Evolutionary conservation across 495 filamentous ascomycete genomes (phyloP).

Genomic region (Podospora didyma): DNA sequence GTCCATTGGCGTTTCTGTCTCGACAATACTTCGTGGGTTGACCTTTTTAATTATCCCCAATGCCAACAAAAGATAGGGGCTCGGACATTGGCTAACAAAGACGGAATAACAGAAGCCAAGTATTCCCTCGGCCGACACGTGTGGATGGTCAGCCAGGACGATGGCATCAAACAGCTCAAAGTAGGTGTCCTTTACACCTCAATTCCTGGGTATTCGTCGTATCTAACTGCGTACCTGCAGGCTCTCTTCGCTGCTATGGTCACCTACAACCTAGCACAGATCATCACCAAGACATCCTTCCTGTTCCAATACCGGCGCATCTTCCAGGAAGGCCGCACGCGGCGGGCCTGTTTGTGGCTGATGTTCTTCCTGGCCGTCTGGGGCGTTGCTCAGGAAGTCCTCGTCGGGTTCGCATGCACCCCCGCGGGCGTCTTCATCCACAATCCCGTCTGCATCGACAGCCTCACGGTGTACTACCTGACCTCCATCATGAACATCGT

Average conservation of each 20-base stretch:
- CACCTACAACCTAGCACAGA: conserved; percentile 22
- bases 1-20: conserved; percentile 13
- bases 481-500: conserved; percentile 33
- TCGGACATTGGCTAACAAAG: background rate
- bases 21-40: conserved; percentile 16
- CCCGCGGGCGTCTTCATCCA: conserved; percentile 36
- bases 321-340: conserved; percentile 15
- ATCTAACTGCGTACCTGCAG: background rate
- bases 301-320: conserved; percentile 30
- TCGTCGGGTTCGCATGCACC: conserved; percentile 44
- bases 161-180: conserved; percentile 15
- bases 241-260: conserved; percentile 16
- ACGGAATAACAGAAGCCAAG: conserved; percentile 12
- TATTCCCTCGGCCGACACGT: conserved; percentile 17
- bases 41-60: background rate
- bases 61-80: background rate
- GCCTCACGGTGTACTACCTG: conserved; percentile 34
- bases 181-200: conserved; percentile 1
- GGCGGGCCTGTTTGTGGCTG: conserved; percentile 5
- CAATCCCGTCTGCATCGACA: conserved; percentile 43
- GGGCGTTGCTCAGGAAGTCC: conserved; percentile 16
- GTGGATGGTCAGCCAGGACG: conserved; percentile 14
- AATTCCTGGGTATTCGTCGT: background rate
- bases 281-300: conserved; percentile 37
- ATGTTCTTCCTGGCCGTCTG: conserved; percentile 16